Base-by-base conservation (phyloP, 176 grass and related monocot genomes). In the Oryza rufipogon region DNA sequence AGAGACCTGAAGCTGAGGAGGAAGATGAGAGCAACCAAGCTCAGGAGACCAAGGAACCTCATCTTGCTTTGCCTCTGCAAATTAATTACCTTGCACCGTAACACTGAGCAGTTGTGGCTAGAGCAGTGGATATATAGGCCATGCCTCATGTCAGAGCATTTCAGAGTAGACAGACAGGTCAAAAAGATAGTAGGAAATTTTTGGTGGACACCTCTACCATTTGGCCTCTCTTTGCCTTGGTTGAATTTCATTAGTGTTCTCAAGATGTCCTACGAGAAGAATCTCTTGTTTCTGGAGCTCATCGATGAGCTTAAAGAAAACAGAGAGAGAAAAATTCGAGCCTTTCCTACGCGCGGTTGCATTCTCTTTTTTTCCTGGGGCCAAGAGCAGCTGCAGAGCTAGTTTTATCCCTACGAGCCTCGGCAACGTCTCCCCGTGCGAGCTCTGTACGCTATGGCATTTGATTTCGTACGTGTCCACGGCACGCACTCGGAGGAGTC, bases 251-350 rank as follows among this genome's bases (percentile, higher is more conserved):
- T 68, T 86, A 90, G 84, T 74, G 51, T 85, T 15, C 74, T 82
- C 85, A 71, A 87, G 84, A 85, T 76, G 79, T 81, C 76, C 79
- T 71, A 85, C 78, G 71, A 82, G 66, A 92, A 87, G 92, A 94
- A 90, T 92, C 85, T 87, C 77, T 90, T 81, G 85, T 92, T 92
- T 77, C 87, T 77, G 68, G 82, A 66, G 81, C 81, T 84, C 75
- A 75, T 90, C 68, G 86, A 65, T 88, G 76, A 38, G 64, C 69
- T 83, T 32, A 32, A 32, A 64, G 42, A 12, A 69, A 90, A 80
- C 47, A n/a, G 2, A 6, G 19, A 22, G 7, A 61, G 30, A 61
- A 73, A 42, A 90, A 66, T 48, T 41, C 61, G 33, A 64, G 74
- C 78, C 63, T 87, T 58, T 42, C 60, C 60, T 64, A 26, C 80